phyloP scores from a whole-genome alignment of 106 monocot species.

The Dactylorhiza incarnata region DNA sequence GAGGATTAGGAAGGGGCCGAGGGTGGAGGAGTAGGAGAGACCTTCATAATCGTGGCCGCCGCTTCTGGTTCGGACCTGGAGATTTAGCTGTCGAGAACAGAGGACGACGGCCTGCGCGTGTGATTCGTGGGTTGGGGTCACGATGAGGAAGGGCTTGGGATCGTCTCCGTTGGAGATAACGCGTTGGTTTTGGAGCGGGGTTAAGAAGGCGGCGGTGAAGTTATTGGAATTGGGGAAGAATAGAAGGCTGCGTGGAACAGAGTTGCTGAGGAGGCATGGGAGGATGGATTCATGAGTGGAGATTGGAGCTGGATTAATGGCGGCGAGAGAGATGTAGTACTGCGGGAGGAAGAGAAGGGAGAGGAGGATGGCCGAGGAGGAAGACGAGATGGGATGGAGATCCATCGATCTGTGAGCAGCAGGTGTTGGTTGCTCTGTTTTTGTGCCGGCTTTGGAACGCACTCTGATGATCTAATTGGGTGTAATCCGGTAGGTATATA shows the following conservation, averaged over 20 bases:
- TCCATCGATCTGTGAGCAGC: too few relatives aligned
- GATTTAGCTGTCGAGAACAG: slow-evolving; percentile 13
- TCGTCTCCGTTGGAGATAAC: background rate
- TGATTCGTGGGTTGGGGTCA: slow-evolving; percentile 20
- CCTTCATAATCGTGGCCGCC: slow-evolving; percentile 48
- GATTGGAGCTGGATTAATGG: slow-evolving; percentile 4
- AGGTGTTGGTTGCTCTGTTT: too few relatives aligned
- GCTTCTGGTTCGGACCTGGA: slow-evolving; percentile 21
- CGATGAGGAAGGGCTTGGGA: slow-evolving; percentile 23
- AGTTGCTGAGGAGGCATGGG: slow-evolving; percentile 17
- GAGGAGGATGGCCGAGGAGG: background rate
- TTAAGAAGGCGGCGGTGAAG: slow-evolving; percentile 14
- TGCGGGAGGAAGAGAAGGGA: background rate
- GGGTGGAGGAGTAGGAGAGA: slow-evolving; percentile 13
- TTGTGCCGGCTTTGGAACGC: too few relatives aligned
- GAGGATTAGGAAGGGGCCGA: slow-evolving; percentile 29
- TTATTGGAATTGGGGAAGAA: background rate
- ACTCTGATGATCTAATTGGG: too few relatives aligned
- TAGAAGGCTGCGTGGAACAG: slow-evolving; percentile 9
- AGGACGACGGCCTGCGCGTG: slow-evolving; percentile 34
- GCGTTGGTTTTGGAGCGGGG: slow-evolving; percentile 25
- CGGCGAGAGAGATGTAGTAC: background rate
- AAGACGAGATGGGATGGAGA: too few relatives aligned
- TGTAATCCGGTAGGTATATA: too few relatives aligned
- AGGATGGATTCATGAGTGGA: slow-evolving; percentile 9